Conservation (phyloP, 495 filamentous ascomycete species). For the Parmelia sp. region DNA sequence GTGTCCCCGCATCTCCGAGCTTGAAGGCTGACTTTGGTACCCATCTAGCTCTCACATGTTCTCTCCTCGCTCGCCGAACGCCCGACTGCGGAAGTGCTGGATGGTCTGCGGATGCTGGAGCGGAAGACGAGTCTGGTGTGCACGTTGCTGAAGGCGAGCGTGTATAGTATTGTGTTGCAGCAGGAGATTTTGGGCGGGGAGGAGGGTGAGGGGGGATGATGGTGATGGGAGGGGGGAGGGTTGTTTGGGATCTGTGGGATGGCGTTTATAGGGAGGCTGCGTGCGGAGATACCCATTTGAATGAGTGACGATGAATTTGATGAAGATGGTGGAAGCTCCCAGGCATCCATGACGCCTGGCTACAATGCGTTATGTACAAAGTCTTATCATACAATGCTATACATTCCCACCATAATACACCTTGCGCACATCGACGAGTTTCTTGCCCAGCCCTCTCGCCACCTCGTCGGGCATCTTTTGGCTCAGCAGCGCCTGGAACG, state of each 20-base stretch:
- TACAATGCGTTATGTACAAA: conserved; percentile 11
- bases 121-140: conserved; percentile 91
- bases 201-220: conserved; percentile 30
- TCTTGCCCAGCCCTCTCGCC: conserved; percentile 78
- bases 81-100: conserved; percentile 66
- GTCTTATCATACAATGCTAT: conserved; percentile 12
- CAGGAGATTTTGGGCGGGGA: conserved; percentile 66
- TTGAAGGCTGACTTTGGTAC: conserved; percentile 20
- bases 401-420: conserved; percentile 89
- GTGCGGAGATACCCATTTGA: conserved; percentile 9
- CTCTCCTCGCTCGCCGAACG: conserved; percentile 56
- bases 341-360: not conserved
- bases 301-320: not conserved
- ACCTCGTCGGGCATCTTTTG: conserved; percentile 85
- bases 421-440: conserved; percentile 91
- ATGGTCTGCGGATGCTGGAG: conserved; percentile 81
- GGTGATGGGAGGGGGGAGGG: not conserved
- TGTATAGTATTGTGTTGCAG: conserved; percentile 96
- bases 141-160: conserved; percentile 92
- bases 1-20: not conserved
- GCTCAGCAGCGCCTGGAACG: conserved; percentile 69
- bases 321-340: not conserved
- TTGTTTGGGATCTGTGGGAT: not conserved
- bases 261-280: not conserved
- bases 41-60: conserved; percentile 45